Evolutionary conservation across 75 land plant genomes (phyloP).

Genomic region (Selaginella tamariscina): DNA sequence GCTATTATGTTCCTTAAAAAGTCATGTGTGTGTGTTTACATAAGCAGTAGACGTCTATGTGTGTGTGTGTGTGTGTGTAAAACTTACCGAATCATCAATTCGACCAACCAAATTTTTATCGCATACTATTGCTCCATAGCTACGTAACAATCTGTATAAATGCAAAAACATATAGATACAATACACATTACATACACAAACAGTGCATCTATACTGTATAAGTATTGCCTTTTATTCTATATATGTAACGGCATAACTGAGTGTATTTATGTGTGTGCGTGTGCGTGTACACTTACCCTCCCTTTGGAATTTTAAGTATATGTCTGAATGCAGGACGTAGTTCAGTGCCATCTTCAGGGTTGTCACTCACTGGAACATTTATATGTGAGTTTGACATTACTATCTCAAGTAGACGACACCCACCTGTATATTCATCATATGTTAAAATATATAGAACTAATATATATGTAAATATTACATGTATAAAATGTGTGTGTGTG

Average conservation of each 20-base stretch:
- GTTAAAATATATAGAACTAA: neutral
- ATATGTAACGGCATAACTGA: no score
- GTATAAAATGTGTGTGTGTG: no score
- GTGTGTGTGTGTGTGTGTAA: no score
- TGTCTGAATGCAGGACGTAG: conserved; percentile 85
- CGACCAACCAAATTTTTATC: neutral
- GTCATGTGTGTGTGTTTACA: no score
- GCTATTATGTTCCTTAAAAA: no score
- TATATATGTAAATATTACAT: neutral
- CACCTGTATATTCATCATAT: conserved; percentile 33
- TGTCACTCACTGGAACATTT: conserved; percentile 63
- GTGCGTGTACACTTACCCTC: conserved; percentile 5
- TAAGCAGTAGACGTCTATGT: no score
- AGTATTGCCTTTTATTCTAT: no score
- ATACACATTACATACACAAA: neutral
- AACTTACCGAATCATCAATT: neutral
- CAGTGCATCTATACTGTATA: no score
- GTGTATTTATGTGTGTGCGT: no score
- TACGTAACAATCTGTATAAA: neutral
- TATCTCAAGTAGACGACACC: conserved; percentile 71
- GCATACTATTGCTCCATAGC: conserved; percentile 20
- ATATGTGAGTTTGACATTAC: conserved; percentile 60
- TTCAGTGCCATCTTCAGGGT: conserved; percentile 54
- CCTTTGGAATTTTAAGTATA: conserved; percentile 24
- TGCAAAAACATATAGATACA: neutral